Conservation (phyloP, 805 yeast genomes). For the Ogataea allantospora region DNA sequence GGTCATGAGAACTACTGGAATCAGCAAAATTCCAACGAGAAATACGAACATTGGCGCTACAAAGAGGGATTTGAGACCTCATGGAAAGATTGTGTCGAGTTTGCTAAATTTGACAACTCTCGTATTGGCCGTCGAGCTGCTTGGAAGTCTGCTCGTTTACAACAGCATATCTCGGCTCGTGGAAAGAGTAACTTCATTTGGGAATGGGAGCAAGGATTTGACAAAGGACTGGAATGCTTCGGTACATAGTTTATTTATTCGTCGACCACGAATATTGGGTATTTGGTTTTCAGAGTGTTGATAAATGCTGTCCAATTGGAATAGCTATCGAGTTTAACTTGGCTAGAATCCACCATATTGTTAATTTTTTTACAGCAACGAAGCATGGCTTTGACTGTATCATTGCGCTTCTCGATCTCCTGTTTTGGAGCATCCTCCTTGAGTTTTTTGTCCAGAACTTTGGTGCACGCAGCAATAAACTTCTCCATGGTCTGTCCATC, state of each 20-base stretch:
- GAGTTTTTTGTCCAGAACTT: constrained; percentile 46
- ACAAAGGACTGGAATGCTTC: constrained; percentile 54
- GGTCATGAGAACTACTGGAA: constrained; percentile 72
- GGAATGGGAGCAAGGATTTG: constrained; percentile 91
- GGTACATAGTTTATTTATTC: constrained; percentile 17
- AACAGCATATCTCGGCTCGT: constrained; percentile 55
- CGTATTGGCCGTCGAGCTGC: constrained; percentile 70
- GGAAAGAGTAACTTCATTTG: constrained; percentile 63
- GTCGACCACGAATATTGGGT: constrained; percentile 24
- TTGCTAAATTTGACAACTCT: constrained; percentile 68
- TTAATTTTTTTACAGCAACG: constrained; percentile 31
- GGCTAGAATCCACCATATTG: constrained; percentile 19
- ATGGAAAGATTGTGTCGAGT: constrained; percentile 69
- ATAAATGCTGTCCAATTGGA: constrained; percentile 26
- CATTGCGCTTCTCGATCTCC: constrained; percentile 58
- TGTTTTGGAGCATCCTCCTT: constrained; percentile 66
- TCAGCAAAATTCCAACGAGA: constrained; percentile 49
- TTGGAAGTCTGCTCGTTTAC: constrained; percentile 61
- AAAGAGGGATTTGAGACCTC: constrained; percentile 76
- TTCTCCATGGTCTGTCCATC: constrained; percentile 21
- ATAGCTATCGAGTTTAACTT: constrained; percentile 20
- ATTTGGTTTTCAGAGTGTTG: constrained; percentile 17
- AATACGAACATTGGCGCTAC: constrained; percentile 78
- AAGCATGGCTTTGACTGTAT: constrained; percentile 34
- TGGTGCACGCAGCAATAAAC: constrained; percentile 39